Conservation (phyloP, 2,329 filamentous ascomycete genomes). For the Fusarium scirpi region DNA sequence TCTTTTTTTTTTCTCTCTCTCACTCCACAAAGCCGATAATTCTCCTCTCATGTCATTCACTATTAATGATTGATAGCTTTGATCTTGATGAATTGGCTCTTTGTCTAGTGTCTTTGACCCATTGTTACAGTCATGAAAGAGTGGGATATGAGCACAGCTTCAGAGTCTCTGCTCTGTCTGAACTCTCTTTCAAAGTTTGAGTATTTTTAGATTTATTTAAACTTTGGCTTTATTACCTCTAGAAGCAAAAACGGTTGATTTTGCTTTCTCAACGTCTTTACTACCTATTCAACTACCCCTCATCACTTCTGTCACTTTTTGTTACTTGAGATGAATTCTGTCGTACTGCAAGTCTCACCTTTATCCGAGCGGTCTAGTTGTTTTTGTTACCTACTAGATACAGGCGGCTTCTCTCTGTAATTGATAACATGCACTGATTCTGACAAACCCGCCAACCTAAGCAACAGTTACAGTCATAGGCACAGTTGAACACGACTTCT, state of each 20-base stretch:
- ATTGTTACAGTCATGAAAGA: background rate
- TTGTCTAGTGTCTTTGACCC: background rate
- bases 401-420: background rate
- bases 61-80: background rate
- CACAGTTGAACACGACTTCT: background rate
- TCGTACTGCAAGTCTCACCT: background rate
- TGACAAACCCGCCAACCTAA: background rate
- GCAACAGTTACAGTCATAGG: background rate
- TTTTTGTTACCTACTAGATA: background rate
- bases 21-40: slow-evolving; percentile 35
- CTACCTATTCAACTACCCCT: slow-evolving; percentile 2
- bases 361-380: background rate
- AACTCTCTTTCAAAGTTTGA: background rate
- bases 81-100: background rate
- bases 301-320: background rate
- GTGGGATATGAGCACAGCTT: background rate
- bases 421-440: background rate
- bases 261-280: slow-evolving; percentile 18
- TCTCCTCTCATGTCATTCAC: slow-evolving; percentile 9
- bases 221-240: slow-evolving; percentile 8
- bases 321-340: background rate
- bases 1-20: background rate
- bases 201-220: slow-evolving; percentile 13
- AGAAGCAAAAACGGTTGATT: slow-evolving; percentile 10
- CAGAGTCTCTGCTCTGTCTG: background rate